Evolutionary conservation across 805 yeast species (phyloP).

Genomic region (Sungouiozyma intestinalis): DNA sequence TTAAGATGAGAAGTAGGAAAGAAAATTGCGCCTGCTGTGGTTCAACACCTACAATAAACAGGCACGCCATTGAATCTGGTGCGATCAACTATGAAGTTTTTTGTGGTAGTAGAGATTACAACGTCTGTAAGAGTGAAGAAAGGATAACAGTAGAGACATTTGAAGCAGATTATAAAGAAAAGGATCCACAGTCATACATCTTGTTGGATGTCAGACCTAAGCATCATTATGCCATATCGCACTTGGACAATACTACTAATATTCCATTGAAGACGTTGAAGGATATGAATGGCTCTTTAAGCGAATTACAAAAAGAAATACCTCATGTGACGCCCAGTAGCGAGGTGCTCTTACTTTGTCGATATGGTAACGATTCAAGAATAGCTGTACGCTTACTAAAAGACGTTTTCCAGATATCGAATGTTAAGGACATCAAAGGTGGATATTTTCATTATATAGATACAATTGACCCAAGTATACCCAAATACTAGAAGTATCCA

Average conservation of each 20-base stretch:
- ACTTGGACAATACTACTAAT: conserved; percentile 48
- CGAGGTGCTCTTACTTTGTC: conserved; percentile 56
- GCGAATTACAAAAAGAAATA: conserved; percentile 15
- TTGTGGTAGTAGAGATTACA: conserved; percentile 53
- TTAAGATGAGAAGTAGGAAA: conserved; percentile 70
- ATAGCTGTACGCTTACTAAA: conserved; percentile 51
- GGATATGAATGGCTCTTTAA: conserved; percentile 24
- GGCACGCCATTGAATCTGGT: conserved; percentile 35
- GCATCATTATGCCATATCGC: conserved; percentile 63
- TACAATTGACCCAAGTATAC: conserved; percentile 48
- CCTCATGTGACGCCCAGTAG: conserved; percentile 16
- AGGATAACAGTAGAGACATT: conserved; percentile 35
- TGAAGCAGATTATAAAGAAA: conserved; percentile 21
- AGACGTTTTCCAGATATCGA: conserved; percentile 36
- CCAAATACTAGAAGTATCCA: conserved; percentile 41
- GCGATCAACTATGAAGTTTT: conserved; percentile 56
- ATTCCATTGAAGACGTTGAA: conserved; percentile 46
- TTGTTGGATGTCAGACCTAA: conserved; percentile 72
- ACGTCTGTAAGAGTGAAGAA: conserved; percentile 35
- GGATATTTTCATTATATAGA: conserved; percentile 66
- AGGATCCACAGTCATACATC: conserved; percentile 11
- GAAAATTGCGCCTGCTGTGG: conserved; percentile 58
- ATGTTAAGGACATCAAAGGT: conserved; percentile 63
- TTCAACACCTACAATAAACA: conserved; percentile 38
- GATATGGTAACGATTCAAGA: conserved; percentile 88